Conservation (phyloP, 768 basidiomycete genomes). For the Mycena vulgaris region DNA sequence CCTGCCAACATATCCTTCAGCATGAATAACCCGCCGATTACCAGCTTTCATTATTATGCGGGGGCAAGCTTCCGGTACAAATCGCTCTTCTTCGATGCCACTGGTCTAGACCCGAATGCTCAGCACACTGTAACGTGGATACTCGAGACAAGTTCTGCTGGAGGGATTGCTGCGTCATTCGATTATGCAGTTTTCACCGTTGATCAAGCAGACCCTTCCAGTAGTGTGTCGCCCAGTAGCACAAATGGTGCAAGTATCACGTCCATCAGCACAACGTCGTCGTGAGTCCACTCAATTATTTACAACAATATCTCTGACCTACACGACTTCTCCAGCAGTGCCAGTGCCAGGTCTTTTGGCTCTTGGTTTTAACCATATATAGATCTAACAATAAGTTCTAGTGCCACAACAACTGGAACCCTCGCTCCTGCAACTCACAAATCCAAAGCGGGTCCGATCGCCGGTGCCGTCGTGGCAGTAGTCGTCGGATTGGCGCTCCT, state of each 20-base stretch:
- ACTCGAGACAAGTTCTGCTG: neutral
- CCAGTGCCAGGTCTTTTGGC: neutral
- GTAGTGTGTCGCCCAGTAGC: neutral
- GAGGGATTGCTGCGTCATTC: neutral
- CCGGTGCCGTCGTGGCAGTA: neutral
- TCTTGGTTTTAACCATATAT: neutral
- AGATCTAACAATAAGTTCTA: no score
- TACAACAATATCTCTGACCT: no score
- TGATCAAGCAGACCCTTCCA: neutral
- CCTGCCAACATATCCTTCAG: slow-evolving; percentile 2
- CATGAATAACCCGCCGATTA: neutral
- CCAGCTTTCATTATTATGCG: slow-evolving; percentile 2
- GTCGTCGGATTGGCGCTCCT: no score
- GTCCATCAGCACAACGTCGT: neutral
- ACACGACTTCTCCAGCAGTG: no score
- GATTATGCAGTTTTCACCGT: neutral
- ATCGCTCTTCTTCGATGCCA: neutral
- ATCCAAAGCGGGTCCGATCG: neutral
- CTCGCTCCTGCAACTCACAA: neutral
- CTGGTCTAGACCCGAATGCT: neutral
- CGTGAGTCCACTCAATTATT: neutral
- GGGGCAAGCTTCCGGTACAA: neutral
- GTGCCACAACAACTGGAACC: neutral
- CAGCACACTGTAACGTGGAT: slow-evolving; percentile 7
- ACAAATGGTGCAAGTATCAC: neutral